Evolutionary conservation across 768 basidiomycete genomes (phyloP).

Genomic region (Myochromella boudieri): DNA sequence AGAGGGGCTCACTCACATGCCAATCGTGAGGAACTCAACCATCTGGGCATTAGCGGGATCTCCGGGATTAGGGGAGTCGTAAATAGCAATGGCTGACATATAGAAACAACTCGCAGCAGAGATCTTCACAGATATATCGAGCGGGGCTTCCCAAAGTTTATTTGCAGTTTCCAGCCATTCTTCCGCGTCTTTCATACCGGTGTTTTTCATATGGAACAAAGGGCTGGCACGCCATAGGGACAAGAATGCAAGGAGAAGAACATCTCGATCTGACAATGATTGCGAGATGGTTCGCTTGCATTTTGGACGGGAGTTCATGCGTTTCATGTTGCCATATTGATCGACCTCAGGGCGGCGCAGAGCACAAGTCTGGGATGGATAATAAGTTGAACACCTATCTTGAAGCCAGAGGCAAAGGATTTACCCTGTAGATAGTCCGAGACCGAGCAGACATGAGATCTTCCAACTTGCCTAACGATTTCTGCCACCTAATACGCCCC

Average conservation of each 20-base stretch:
- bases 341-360: conserved; percentile 64
- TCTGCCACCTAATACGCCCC: conserved; percentile 55
- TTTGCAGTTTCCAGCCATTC: conserved; percentile 48
- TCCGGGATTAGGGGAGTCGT: conserved; percentile 37
- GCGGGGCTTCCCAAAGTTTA: conserved; percentile 60
- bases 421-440: conserved; percentile 57
- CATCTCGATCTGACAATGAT: conserved; percentile 65
- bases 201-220: conserved; percentile 50
- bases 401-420: conserved; percentile 4
- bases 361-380: conserved; percentile 42
- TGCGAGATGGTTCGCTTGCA: conserved; percentile 54
- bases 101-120: conserved; percentile 53
- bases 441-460: conserved; percentile 46
- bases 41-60: conserved; percentile 37
- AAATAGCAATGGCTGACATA: conserved; percentile 41
- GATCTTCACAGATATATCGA: conserved; percentile 66
- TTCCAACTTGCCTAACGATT: conserved; percentile 48
- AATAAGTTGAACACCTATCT: background rate
- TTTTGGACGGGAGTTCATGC: conserved; percentile 57
- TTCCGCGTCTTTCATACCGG: conserved; percentile 38
- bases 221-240: conserved; percentile 64
- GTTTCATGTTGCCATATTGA: conserved; percentile 51
- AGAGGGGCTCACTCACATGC: conserved; percentile 38
- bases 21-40: conserved; percentile 43
- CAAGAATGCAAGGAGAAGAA: conserved; percentile 67